Conservation (phyloP, 768 basidiomycete species). For the Termitomyces sp. region DNA sequence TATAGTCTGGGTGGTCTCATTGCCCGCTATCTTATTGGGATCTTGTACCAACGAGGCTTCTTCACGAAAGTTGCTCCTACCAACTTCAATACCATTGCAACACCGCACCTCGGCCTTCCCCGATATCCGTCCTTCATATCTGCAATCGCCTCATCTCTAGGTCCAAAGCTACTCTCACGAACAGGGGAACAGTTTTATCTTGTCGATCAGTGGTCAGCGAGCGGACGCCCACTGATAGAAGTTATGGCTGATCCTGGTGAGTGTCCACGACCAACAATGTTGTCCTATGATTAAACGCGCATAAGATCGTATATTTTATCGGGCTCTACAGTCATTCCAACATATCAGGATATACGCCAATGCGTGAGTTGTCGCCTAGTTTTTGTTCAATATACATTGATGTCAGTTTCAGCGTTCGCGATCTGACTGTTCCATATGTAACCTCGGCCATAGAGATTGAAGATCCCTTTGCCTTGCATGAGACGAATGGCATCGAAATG, state of each 20-base stretch:
- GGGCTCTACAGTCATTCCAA: constrained; percentile 60
- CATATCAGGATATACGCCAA: constrained; percentile 79
- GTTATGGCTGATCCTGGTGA: constrained; percentile 77
- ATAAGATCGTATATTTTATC: constrained; percentile 69
- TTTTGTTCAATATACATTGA: not conserved
- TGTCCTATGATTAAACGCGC: not conserved
- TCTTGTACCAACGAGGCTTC: constrained; percentile 62
- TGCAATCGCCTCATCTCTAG: constrained; percentile 45
- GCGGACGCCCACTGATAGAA: constrained; percentile 61
- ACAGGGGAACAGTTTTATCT: constrained; percentile 80
- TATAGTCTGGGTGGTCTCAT: constrained; percentile 82
- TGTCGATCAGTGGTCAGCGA: constrained; percentile 65
- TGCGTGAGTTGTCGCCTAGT: constrained; percentile 38
- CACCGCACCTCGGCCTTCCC: constrained; percentile 77
- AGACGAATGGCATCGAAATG: constrained; percentile 57
- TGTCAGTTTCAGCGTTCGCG: constrained; percentile 46
- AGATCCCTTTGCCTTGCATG: constrained; percentile 59
- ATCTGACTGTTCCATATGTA: constrained; percentile 77
- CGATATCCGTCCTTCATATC: constrained; percentile 57
- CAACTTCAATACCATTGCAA: constrained; percentile 81
- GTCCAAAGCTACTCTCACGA: constrained; percentile 64
- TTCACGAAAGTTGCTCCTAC: constrained; percentile 66
- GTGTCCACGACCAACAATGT: constrained; percentile 5
- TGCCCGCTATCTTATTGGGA: constrained; percentile 72
- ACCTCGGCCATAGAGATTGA: constrained; percentile 67